Base-by-base conservation (phyloP, 176 grass and related monocot genomes). In the maize (Zea mays) region DNA sequence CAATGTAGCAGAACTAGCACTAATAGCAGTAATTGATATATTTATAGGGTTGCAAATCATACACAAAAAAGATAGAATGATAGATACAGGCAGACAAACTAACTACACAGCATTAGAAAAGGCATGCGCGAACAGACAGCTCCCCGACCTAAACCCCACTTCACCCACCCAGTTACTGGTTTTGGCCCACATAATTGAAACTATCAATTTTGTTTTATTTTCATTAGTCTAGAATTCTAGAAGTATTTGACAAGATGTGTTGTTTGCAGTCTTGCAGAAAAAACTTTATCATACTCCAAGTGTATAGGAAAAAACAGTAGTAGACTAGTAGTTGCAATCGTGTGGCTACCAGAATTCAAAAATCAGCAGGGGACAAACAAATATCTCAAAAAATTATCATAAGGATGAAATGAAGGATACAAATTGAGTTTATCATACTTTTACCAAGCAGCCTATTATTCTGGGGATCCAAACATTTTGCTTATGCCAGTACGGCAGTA, bases 1-100 rank as follows among this genome's bases (percentile, higher is more conserved):
- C 13, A 78, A 79, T 56, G 41, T 75, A 64, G 15, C 38, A 67
- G 38, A 63, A 55, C 44, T 61, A 62, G 73, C 15, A 41, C 35
- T 4, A 37, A 67, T 21, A 19, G 37, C 10, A 62, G 58, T 75
- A 33, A 21, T 75, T 81, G 19, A 51, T 69, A 58, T 73, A 40
- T 73, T 67, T 46, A 71, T 9, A 21, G 10, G 4, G 2, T 27
- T 8, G 47, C 5, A 8, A 67, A 36, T 45, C 35, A 67, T 33
- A 6, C 39, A 47, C 59, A 58, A 75, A 20, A 5, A 13, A 38
- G 67, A 37, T 13, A 57, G 16, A 17, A 27, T 27, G 27, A 40
- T 1, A 11, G 33, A 38, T 40, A 6, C 40, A 61, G 16, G 17
- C 52, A 56, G 63, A 20, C 34, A 40, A 71, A 5, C 1, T 38